phyloP scores from a whole-genome alignment of 768 basidiomycete species.

The Harrya chromipes region DNA sequence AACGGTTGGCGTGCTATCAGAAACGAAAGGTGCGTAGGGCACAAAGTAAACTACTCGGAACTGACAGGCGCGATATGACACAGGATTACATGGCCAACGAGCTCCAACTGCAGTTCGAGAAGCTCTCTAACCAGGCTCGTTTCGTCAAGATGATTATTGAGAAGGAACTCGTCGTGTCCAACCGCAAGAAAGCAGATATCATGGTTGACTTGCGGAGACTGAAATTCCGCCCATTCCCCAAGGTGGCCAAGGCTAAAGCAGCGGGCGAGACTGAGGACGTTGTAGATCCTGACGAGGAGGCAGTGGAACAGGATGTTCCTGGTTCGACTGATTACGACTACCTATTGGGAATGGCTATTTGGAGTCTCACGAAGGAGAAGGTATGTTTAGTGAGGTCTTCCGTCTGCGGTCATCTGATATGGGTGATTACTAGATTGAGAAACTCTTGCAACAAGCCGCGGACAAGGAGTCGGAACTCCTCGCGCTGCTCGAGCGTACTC shows the following conservation, averaged over 20 bases:
- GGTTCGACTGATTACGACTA: constrained; percentile 81
- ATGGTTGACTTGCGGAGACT: constrained; percentile 77
- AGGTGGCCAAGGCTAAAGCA: constrained; percentile 62
- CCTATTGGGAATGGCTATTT: constrained; percentile 91
- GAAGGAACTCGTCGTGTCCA: constrained; percentile 75
- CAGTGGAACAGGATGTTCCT: constrained; percentile 39
- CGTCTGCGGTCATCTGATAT: constrained; percentile 5
- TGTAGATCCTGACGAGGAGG: constrained; percentile 50
- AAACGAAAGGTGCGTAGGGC: constrained; percentile 76
- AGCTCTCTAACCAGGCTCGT: constrained; percentile 89
- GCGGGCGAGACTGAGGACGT: constrained; percentile 62
- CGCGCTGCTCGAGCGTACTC: constrained; percentile 69
- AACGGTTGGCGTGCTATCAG: constrained; percentile 88
- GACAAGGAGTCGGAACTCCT: constrained; percentile 84
- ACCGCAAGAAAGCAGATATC: constrained; percentile 86
- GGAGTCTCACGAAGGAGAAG: constrained; percentile 92
- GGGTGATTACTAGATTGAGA: constrained; percentile 62
- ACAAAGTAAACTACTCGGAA: background rate
- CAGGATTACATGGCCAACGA: constrained; percentile 86
- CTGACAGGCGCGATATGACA: background rate
- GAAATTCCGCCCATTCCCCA: constrained; percentile 92
- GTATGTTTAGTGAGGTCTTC: constrained; percentile 35
- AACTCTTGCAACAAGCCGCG: constrained; percentile 71
- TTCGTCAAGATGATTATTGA: constrained; percentile 96
- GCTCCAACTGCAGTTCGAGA: constrained; percentile 77